phyloP scores from a whole-genome alignment of 2,329 filamentous ascomycete species.

The Epicoccum sorghinum region DNA sequence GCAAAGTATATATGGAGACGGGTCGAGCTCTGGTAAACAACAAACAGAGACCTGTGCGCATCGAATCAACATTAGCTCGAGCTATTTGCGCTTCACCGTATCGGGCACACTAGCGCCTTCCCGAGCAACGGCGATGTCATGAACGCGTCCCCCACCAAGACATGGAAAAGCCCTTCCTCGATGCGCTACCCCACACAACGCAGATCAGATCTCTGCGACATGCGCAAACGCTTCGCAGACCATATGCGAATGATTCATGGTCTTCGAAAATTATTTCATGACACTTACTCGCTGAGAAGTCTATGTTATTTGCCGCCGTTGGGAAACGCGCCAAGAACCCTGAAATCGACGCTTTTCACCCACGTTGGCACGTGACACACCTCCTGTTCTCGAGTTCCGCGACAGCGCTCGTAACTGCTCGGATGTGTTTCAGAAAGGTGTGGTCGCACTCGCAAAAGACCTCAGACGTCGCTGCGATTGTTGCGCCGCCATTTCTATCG shows the following conservation, averaged over 20 bases:
- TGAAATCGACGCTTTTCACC: background rate
- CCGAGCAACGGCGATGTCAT: conserved; percentile 16
- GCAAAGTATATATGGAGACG: conserved; percentile 34
- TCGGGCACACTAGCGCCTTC: conserved; percentile 8
- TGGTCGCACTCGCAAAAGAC: conserved; percentile 19
- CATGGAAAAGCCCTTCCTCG: conserved; percentile 20
- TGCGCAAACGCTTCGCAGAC: background rate
- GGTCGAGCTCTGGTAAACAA: conserved; percentile 24
- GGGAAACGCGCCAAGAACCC: conserved; percentile 19
- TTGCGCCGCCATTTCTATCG: conserved; percentile 21
- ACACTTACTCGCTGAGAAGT: background rate
- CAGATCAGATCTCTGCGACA: conserved; percentile 1
- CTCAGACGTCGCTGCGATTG: conserved; percentile 24
- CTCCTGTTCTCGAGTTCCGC: conserved; percentile 11
- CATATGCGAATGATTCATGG: background rate
- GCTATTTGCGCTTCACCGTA: conserved; percentile 1
- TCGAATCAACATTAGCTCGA: conserved; percentile 10
- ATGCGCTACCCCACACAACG: conserved; percentile 23
- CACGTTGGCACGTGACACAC: conserved; percentile 9
- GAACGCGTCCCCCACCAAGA: conserved; percentile 23
- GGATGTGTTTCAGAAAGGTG: conserved; percentile 20
- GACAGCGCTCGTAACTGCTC: conserved; percentile 21
- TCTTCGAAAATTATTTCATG: background rate
- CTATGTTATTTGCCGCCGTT: background rate
- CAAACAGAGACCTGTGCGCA: conserved; percentile 13